Evolutionary conservation across 768 basidiomycete species (phyloP).

Genomic region (Hortiboletus campestris): DNA sequence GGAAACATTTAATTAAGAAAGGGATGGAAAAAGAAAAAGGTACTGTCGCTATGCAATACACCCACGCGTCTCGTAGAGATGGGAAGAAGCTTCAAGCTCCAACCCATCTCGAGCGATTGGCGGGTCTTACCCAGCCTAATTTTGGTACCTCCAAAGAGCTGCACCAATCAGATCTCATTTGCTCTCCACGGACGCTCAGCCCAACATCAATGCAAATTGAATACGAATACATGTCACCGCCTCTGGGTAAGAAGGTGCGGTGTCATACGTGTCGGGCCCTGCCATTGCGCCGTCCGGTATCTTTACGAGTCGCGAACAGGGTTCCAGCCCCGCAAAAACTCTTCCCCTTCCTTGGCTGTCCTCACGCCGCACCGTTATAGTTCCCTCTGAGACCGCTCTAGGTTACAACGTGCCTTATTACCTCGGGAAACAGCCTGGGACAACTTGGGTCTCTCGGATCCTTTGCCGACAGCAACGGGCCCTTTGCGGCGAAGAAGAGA

Average conservation of each 20-base stretch:
- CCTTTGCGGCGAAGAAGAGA: conserved; percentile 11
- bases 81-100: conserved; percentile 10
- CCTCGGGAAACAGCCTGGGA: not conserved
- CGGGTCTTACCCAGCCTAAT: not conserved
- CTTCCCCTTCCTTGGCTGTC: not conserved
- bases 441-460: conserved; percentile 1
- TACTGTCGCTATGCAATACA: conserved; percentile 14
- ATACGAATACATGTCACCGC: no score
- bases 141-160: not conserved
- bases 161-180: conserved; percentile 7
- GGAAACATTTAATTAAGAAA: conserved; percentile 3
- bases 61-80: not conserved
- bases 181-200: not conserved
- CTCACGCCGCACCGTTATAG: conserved; percentile 1
- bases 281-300: conserved; percentile 5
- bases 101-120: not conserved
- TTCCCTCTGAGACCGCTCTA: not conserved
- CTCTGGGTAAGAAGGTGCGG: not conserved
- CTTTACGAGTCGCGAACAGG: conserved; percentile 5
- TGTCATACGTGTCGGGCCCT: not conserved
- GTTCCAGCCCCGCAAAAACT: conserved; percentile 3
- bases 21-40: not conserved
- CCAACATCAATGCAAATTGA: conserved; percentile 3
- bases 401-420: not conserved
- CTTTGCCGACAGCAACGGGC: conserved; percentile 7